Evolutionary conservation across 768 basidiomycete species (phyloP).

Genomic region (Boletus huronensis): DNA sequence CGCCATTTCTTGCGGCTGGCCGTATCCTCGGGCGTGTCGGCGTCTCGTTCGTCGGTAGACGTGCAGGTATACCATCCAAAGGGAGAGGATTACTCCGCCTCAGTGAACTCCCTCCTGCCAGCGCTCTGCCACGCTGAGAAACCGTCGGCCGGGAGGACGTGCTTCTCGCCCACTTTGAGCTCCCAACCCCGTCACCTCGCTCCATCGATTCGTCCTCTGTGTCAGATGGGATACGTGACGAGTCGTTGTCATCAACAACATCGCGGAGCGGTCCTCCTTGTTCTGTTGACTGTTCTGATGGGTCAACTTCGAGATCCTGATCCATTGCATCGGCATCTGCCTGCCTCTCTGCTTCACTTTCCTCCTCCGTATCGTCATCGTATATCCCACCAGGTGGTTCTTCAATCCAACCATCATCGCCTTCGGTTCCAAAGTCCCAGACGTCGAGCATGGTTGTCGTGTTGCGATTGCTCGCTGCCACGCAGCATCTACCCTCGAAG

Average conservation of each 20-base stretch:
- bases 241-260: conserved; percentile 24
- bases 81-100: conserved; percentile 27
- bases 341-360: conserved; percentile 47
- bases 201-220: conserved; percentile 35
- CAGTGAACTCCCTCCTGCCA: conserved; percentile 23
- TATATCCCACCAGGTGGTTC: conserved; percentile 74
- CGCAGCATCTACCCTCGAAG: conserved; percentile 91
- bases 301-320: conserved; percentile 46
- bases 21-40: conserved; percentile 60
- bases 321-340: conserved; percentile 72
- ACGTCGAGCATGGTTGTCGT: conserved; percentile 80
- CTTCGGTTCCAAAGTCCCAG: conserved; percentile 81
- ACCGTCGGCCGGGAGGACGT: conserved; percentile 17
- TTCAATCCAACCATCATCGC: conserved; percentile 78
- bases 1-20: conserved; percentile 33
- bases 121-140: conserved; percentile 15
- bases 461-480: conserved; percentile 85
- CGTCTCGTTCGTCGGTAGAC: conserved; percentile 47
- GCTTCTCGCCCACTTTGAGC: conserved; percentile 30
- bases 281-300: conserved; percentile 31
- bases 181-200: conserved; percentile 24
- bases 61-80: conserved; percentile 34
- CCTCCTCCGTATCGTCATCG: conserved; percentile 57
- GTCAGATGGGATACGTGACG: conserved; percentile 24
- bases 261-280: conserved; percentile 29